Evolutionary conservation across 2,329 filamentous ascomycete species (phyloP).

Genomic region (Cladosporium sp.): DNA sequence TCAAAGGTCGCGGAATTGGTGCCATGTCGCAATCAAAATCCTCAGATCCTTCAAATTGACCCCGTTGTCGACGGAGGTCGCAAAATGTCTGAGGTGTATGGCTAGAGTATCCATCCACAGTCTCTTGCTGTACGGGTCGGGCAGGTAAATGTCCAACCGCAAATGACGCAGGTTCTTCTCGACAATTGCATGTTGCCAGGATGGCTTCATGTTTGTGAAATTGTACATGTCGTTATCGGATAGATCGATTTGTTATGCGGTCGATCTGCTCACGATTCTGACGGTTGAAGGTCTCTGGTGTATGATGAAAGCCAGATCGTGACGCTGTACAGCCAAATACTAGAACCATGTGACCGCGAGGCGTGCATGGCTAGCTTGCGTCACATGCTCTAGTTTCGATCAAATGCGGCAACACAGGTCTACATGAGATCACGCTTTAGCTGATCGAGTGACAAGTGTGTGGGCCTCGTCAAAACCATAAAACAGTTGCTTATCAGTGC

Average conservation of each 20-base stretch:
- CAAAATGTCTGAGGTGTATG: constrained; percentile 8
- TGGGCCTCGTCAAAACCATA: too few relatives aligned
- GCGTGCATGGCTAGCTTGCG: too few relatives aligned
- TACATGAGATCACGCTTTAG: too few relatives aligned
- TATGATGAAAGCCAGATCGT: too few relatives aligned
- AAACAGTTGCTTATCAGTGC: neutral
- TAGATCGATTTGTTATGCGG: neutral
- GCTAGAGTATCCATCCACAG: neutral
- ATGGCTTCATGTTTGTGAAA: neutral
- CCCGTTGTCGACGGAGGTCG: constrained; percentile 15
- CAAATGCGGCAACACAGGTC: too few relatives aligned
- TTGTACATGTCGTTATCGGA: neutral
- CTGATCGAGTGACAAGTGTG: too few relatives aligned
- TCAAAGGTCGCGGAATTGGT: constrained; percentile 10
- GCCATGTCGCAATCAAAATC: constrained; percentile 16
- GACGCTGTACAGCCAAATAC: too few relatives aligned
- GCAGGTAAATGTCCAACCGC: constrained; percentile 19
- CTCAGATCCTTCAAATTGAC: constrained; percentile 14
- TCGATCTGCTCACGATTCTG: neutral
- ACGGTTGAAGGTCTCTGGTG: too few relatives aligned
- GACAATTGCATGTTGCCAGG: constrained; percentile 16
- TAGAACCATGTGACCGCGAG: too few relatives aligned
- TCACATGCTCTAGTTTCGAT: too few relatives aligned
- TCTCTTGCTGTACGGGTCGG: constrained; percentile 3
- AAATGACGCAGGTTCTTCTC: constrained; percentile 15